These are phyloP conservation scores for Cystobasidiaceae sp. DNA, from an alignment of 1,284 basidiomycete genomes.

Conservation along the genomic window DNA sequence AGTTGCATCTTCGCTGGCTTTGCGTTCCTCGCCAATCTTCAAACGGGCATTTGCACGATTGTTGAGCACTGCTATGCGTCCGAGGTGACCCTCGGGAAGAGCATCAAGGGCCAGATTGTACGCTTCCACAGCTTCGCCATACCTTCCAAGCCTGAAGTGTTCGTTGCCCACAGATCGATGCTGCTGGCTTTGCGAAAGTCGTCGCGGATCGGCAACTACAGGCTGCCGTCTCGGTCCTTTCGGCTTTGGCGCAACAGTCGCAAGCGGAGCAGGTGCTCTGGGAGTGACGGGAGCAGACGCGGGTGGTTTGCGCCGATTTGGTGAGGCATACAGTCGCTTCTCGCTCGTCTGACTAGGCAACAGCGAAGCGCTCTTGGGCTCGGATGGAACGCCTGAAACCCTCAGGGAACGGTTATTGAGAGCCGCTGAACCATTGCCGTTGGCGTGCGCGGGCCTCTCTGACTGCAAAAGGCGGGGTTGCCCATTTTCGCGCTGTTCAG, in stretches of 20 bases:
- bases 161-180: slow-evolving; percentile 61
- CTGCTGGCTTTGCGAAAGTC: slow-evolving; percentile 41
- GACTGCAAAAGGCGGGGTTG: too few relatives aligned
- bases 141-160: slow-evolving; percentile 85
- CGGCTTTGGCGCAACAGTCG: slow-evolving; percentile 48
- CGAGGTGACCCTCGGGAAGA: slow-evolving; percentile 65
- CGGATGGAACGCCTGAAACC: too few relatives aligned
- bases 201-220: slow-evolving; percentile 42
- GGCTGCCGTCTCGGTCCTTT: slow-evolving; percentile 47
- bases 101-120: slow-evolving; percentile 67
- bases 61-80: slow-evolving; percentile 73
- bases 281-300: too few relatives aligned
- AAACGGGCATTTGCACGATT: slow-evolving; percentile 78
- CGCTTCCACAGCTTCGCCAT: slow-evolving; percentile 68
- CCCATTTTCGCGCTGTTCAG: too few relatives aligned
- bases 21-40: slow-evolving; percentile 70
- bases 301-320: too few relatives aligned
- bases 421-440: too few relatives aligned
- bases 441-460: too few relatives aligned
- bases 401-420: too few relatives aligned
- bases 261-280: too few relatives aligned
- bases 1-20: slow-evolving; percentile 65
- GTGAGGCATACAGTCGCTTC: too few relatives aligned
- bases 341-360: too few relatives aligned
- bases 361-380: too few relatives aligned